phyloP scores from a whole-genome alignment of 176 grass and related monocot genomes.

The Hordeum vulgare region DNA sequence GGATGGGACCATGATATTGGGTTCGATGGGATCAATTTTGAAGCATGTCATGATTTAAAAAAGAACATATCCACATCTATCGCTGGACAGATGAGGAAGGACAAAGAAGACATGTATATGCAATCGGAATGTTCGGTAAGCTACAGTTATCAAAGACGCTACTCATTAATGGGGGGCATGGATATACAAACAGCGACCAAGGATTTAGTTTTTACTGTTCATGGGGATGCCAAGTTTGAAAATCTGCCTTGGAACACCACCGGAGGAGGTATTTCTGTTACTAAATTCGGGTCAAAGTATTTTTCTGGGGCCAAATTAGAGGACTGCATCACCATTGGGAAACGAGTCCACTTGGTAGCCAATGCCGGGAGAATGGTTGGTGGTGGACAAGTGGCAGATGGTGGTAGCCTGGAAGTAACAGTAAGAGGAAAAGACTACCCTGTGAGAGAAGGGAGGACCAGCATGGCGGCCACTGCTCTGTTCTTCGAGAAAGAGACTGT shows the following conservation, averaged over 20 bases:
- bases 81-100: slow-evolving; percentile 78
- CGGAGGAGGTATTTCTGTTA: slow-evolving; percentile 66
- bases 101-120: slow-evolving; percentile 76
- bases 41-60: slow-evolving; percentile 39
- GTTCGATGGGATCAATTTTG: slow-evolving; percentile 84
- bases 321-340: slow-evolving; percentile 50
- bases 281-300: slow-evolving; percentile 65
- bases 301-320: slow-evolving; percentile 72
- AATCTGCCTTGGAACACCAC: slow-evolving; percentile 60
- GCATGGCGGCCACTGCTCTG: slow-evolving; percentile 33
- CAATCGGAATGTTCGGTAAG: slow-evolving; percentile 65
- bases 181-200: slow-evolving; percentile 66
- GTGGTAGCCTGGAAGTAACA: slow-evolving; percentile 58
- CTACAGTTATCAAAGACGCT: slow-evolving; percentile 38
- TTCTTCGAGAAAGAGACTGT: slow-evolving; percentile 67
- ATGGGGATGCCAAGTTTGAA: slow-evolving; percentile 47
- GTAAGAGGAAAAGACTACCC: slow-evolving; percentile 74
- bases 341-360: slow-evolving; percentile 24
- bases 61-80: slow-evolving; percentile 50
- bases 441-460: slow-evolving; percentile 66
- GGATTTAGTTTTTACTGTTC: slow-evolving; percentile 71
- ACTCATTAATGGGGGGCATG: slow-evolving; percentile 38
- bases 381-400: slow-evolving; percentile 63
- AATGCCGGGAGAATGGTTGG: slow-evolving; percentile 63
- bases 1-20: slow-evolving; percentile 97